Base-by-base conservation (phyloP, 2,329 filamentous ascomycete genomes). In the Helminthosporium solani region DNA sequence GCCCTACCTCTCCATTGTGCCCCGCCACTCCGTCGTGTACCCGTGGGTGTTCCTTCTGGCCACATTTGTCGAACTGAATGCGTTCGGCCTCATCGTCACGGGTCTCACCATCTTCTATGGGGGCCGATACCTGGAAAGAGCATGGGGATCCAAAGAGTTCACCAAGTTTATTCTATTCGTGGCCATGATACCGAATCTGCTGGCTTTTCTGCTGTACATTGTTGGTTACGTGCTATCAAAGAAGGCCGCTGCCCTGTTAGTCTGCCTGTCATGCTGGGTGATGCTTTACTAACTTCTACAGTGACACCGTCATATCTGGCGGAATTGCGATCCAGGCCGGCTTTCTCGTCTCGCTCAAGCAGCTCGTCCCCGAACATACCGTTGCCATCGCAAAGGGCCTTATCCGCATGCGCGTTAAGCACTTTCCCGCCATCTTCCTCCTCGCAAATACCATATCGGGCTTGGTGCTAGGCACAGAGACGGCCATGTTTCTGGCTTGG, bases 341-440 rank as follows among this genome's bases (percentile, higher is more conserved):
- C 51, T 97, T 97, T 75, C 87, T 99, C 51, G 89, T 97, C 61
- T 89, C 92, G 44, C 96, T 97, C 74, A 97, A 95, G 74, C 94
- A 99, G 73, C 88, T 99, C 40, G 87, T 97, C 28, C 94, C 94
- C 18, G 91, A 96, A 52, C 94, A 99, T 71, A 99, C 94, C 9
- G 92, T 97, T 42, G 94, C 92, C 3, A 82, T 99, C 47, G 92
- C 96, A 75, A 87, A 87, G 54, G 90, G 90, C 54, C 75, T 96
- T 50, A 70, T 97, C 48, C 95, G 94, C 49, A 84, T 97, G 70
- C 88, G 92, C 57, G 90, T 99, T 44, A 85, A 86, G 67, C 84
- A 86, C 67, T 86, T 86, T 75, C 95, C 74, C 53, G 94, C 74
- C 78, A 87, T 84, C 68, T 96, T 79, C 76, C 83, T 79, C 53